A percentile compares a stretch with the other conserved stretches of the same genome.
Conservation (phyloP, 495 filamentous ascomycete species). For the Friedmanniomyces simplex region DNA sequence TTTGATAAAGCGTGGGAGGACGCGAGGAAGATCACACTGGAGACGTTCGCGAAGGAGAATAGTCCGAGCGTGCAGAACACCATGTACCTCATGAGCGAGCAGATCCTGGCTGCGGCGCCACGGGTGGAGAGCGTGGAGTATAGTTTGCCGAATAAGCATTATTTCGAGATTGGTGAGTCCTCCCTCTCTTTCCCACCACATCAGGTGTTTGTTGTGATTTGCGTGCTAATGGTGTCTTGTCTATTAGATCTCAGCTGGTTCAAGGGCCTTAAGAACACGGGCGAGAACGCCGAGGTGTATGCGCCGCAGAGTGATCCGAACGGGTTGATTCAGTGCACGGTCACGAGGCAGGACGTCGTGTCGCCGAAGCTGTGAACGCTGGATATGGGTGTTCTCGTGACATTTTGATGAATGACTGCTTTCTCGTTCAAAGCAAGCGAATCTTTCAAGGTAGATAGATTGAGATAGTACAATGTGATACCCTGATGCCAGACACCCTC, state of each 20-base stretch:
- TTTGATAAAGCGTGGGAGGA: conserved; percentile 72
- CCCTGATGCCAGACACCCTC: background rate
- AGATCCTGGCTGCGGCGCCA: conserved; percentile 68
- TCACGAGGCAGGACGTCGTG: conserved; percentile 46
- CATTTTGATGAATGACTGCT: too few relatives aligned
- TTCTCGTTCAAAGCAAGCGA: background rate
- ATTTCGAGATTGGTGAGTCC: conserved; percentile 86
- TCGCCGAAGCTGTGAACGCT: conserved; percentile 5
- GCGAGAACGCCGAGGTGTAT: conserved; percentile 92
- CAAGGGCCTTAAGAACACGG: conserved; percentile 93
- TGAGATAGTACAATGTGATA: background rate
- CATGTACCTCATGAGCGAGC: conserved; percentile 96
- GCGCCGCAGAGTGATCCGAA: conserved; percentile 88
- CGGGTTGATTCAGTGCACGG: conserved; percentile 91
- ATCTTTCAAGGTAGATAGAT: background rate
- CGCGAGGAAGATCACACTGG: conserved; percentile 72
- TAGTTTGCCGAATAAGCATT: conserved; percentile 92
- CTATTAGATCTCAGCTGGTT: conserved; percentile 85
- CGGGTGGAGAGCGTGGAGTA: conserved; percentile 67
- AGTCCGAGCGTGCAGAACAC: conserved; percentile 91
- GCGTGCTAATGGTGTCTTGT: conserved; percentile 17
- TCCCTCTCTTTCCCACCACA: too few relatives aligned
- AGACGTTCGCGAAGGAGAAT: conserved; percentile 84
- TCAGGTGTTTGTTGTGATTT: background rate
- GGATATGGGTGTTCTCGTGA: background rate